A percentile compares a stretch with the other conserved stretches of the same genome.
These are phyloP conservation scores for Durusdinium trenchii DNA, from an alignment of 73 alveolate genomes.

Conservation along the genomic window DNA sequence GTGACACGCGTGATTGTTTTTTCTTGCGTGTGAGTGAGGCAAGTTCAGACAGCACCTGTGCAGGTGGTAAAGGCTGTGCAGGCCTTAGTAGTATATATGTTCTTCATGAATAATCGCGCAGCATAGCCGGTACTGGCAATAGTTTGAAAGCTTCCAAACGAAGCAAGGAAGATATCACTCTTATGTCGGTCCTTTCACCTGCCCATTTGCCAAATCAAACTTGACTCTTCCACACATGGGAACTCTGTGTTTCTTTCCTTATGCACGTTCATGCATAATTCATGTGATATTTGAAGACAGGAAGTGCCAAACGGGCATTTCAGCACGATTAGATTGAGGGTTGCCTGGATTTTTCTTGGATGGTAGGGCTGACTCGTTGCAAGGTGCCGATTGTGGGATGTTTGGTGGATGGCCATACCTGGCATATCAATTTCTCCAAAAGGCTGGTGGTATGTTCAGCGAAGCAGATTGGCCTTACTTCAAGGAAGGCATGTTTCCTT, in stretches of 20 bases:
- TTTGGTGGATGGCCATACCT: conserved; percentile 95
- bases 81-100: background rate
- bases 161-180: too few relatives aligned
- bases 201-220: too few relatives aligned
- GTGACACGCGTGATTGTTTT: conserved; percentile 70
- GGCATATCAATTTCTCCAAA: conserved; percentile 69
- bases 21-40: background rate
- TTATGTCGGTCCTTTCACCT: too few relatives aligned
- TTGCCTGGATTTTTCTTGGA: background rate
- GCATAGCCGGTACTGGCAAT: background rate
- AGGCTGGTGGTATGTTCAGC: conserved; percentile 92
- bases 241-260: too few relatives aligned
- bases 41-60: conserved; percentile 68
- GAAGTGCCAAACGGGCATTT: background rate
- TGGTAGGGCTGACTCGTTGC: background rate
- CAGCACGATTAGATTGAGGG: background rate
- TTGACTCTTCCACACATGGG: too few relatives aligned
- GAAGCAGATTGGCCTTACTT: conserved; percentile 95
- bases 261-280: too few relatives aligned
- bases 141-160: too few relatives aligned
- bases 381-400: conserved; percentile 94
- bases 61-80: conserved; percentile 71
- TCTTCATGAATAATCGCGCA: background rate
- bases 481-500: conserved; percentile 75
- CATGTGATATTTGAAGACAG: too few relatives aligned